phyloP scores from a whole-genome alignment of 306 rosid species.

The Vigna reflexopilosa region DNA sequence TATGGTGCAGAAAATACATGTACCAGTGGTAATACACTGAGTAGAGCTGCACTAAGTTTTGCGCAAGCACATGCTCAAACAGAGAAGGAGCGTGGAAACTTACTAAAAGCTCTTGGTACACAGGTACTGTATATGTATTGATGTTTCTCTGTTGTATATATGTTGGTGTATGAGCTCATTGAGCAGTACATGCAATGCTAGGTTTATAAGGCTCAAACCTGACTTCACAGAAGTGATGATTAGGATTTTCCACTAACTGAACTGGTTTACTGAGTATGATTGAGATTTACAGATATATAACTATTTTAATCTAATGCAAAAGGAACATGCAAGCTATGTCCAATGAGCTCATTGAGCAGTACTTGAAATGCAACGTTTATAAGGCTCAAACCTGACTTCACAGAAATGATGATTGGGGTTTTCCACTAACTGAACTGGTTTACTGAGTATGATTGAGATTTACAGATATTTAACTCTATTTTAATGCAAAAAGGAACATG shows the following conservation, averaged over 20 bases:
- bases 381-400: constrained; percentile 31
- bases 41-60: constrained; percentile 76
- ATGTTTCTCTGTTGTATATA: constrained; percentile 8
- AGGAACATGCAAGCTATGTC: background rate
- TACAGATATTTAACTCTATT: constrained; percentile 14
- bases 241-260: background rate
- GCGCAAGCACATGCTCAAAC: constrained; percentile 88
- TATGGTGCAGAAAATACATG: constrained; percentile 93
- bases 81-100: constrained; percentile 90
- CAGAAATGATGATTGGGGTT: constrained; percentile 11
- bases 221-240: constrained; percentile 25
- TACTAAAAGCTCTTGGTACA: constrained; percentile 92
- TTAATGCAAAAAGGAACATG: constrained; percentile 29
- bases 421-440: background rate
- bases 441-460: constrained; percentile 32
- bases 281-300: constrained; percentile 31
- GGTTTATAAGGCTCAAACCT: constrained; percentile 32
- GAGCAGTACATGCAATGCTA: constrained; percentile 32
- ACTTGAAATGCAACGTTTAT: constrained; percentile 30
- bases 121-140: constrained; percentile 56
- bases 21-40: constrained; percentile 79
- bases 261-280: constrained; percentile 19
- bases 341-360: constrained; percentile 16
- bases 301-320: constrained; percentile 32
- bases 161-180: constrained; percentile 17